Evolutionary conservation across 257 asterid genomes (phyloP).

Genomic region (Fraxinus quadrangulata): DNA sequence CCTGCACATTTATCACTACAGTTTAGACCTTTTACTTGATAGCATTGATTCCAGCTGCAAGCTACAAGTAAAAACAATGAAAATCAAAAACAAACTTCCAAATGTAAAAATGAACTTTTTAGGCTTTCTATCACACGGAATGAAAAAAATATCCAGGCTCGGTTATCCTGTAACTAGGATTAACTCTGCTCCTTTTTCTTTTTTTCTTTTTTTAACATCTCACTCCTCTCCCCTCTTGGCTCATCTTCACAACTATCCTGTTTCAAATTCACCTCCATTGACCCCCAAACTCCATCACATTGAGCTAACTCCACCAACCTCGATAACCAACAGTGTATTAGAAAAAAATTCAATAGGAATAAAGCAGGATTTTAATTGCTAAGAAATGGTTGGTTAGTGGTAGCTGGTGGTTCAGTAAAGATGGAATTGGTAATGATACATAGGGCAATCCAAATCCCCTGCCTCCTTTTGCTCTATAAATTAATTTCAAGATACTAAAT

Average conservation of each 20-base stretch:
- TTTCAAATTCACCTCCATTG: not conserved
- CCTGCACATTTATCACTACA: slow-evolving; percentile 40
- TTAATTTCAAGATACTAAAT: not conserved
- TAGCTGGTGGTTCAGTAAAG: not conserved
- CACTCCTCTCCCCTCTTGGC: not conserved
- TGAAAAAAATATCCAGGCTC: no score
- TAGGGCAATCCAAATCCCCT: not conserved
- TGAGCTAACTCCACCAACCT: not conserved
- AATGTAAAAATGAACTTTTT: no score
- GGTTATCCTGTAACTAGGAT: not conserved
- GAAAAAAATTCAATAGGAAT: no score
- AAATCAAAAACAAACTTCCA: no score
- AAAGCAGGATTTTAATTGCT: not conserved
- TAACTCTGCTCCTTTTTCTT: not conserved
- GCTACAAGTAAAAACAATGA: not conserved
- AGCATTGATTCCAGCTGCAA: not conserved
- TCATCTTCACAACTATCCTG: not conserved
- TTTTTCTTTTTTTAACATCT: no score
- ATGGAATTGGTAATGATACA: not conserved
- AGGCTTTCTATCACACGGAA: no score
- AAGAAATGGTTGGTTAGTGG: not conserved
- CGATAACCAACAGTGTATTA: no score
- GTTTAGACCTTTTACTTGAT: not conserved
- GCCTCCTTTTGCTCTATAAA: not conserved
- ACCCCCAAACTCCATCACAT: not conserved